Percentiles rank a stretch among this genome's conserved stretches.
Conservation (phyloP, 768 basidiomycete species). For the Auricularia sp. region DNA sequence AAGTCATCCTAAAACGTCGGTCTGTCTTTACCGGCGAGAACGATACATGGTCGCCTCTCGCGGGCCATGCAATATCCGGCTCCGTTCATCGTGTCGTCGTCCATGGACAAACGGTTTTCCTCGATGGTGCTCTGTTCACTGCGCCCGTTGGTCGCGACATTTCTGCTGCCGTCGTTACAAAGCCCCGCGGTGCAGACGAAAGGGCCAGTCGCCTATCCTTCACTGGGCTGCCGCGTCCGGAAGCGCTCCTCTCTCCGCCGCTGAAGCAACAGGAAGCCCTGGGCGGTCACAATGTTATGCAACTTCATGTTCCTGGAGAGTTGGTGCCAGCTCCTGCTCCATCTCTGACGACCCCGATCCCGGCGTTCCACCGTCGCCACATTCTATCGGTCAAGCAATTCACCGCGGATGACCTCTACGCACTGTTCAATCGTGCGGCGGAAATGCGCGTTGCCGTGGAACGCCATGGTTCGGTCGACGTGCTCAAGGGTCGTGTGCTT, state of each 20-base stretch:
- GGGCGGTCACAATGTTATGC: neutral
- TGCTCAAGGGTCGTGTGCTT: constrained; percentile 83
- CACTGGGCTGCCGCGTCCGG: constrained; percentile 6
- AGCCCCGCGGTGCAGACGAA: constrained; percentile 22
- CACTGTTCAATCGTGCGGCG: constrained; percentile 87
- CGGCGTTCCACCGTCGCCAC: constrained; percentile 86
- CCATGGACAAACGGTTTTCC: constrained; percentile 77
- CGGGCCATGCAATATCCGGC: constrained; percentile 51
- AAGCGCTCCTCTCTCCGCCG: constrained; percentile 6
- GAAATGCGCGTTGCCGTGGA: constrained; percentile 98
- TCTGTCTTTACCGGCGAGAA: constrained; percentile 42
- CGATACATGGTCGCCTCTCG: constrained; percentile 76
- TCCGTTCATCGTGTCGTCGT: constrained; percentile 85
- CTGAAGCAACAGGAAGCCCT: constrained; percentile 4
- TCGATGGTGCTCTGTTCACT: constrained; percentile 70
- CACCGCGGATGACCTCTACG: constrained; percentile 71
- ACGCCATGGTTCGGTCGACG: constrained; percentile 76
- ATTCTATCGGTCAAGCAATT: constrained; percentile 94
- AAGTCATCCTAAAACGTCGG: constrained; percentile 80
- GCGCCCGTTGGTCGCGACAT: constrained; percentile 60
- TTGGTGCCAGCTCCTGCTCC: constrained; percentile 8
- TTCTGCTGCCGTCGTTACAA: constrained; percentile 44
- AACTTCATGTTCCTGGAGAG: neutral
- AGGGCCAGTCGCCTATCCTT: constrained; percentile 7
- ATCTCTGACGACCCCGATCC: constrained; percentile 47